phyloP scores from a whole-genome alignment of 2,329 filamentous ascomycete species.

The Davidsoniella virescens region DNA sequence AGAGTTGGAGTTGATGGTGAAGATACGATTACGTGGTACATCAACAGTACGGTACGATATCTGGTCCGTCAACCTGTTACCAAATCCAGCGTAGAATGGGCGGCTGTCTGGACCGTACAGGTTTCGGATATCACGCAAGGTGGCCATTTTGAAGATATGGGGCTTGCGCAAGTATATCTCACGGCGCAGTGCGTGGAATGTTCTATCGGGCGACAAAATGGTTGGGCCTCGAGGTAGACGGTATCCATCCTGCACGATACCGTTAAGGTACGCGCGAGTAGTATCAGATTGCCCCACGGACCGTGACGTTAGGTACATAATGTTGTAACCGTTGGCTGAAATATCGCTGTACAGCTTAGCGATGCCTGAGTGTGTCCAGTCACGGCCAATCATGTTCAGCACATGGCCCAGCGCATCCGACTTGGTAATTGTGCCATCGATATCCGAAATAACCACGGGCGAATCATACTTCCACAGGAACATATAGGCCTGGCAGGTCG shows the following conservation, averaged over 20 bases:
- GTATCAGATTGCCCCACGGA: conserved; percentile 87
- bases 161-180: conserved; percentile 94
- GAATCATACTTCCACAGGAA: conserved; percentile 85
- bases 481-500: conserved; percentile 83
- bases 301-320: conserved; percentile 91
- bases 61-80: conserved; percentile 90
- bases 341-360: conserved; percentile 97
- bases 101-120: conserved; percentile 63
- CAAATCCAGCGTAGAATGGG: conserved; percentile 94
- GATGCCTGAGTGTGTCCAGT: conserved; percentile 95
- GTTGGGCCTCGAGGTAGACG: conserved; percentile 78
- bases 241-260: conserved; percentile 77
- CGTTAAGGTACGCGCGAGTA: conserved; percentile 76
- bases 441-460: conserved; percentile 94
- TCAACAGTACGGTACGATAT: conserved; percentile 92
- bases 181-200: conserved; percentile 77
- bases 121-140: conserved; percentile 79
- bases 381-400: conserved; percentile 86
- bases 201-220: conserved; percentile 87
- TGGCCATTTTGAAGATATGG: conserved; percentile 99
- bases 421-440: conserved; percentile 97
- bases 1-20: conserved; percentile 96
- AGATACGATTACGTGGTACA: conserved; percentile 85
- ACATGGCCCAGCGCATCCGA: conserved; percentile 90
- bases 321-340: conserved; percentile 88